phyloP scores from a whole-genome alignment of 768 basidiomycete species.

The Pleurotus salmoneostramineus region DNA sequence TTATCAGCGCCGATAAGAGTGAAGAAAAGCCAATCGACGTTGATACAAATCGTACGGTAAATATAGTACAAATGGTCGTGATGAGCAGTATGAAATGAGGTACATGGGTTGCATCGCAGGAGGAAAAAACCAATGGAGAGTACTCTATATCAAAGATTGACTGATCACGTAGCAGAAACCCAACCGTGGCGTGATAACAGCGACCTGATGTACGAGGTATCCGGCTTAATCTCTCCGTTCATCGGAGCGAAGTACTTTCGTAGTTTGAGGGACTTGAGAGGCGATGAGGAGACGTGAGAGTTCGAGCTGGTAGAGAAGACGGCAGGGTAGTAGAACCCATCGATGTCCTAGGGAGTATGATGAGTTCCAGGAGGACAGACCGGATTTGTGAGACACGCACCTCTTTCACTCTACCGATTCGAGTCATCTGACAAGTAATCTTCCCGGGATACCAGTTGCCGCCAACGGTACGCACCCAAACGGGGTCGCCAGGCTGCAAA shows the following conservation, averaged over 20 bases:
- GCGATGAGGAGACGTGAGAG: constrained; percentile 46
- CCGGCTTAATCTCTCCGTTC: constrained; percentile 66
- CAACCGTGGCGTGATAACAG: constrained; percentile 48
- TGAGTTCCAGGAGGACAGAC: not conserved
- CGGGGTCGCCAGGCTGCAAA: constrained; percentile 38
- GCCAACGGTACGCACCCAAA: constrained; percentile 48
- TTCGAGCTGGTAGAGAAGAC: constrained; percentile 29
- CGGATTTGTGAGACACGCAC: constrained; percentile 24
- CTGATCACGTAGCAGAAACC: constrained; percentile 20
- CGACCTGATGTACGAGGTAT: constrained; percentile 38
- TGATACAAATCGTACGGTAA: too few species aligned
- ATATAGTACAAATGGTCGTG: too few species aligned
- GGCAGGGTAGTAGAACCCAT: constrained; percentile 53
- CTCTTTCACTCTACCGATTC: constrained; percentile 40
- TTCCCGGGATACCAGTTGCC: constrained; percentile 51
- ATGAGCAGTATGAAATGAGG: too few species aligned
- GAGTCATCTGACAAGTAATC: constrained; percentile 40
- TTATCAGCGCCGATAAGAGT: too few species aligned
- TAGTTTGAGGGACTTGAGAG: constrained; percentile 40
- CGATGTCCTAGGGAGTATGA: constrained; percentile 20
- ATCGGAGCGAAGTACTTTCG: constrained; percentile 62
- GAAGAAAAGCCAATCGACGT: too few species aligned
- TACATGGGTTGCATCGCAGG: too few species aligned
- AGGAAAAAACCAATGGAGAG: too few species aligned
- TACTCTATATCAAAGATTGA: too few species aligned